phyloP scores from a whole-genome alignment of 1,284 basidiomycete species.

The Termitomyces sp. region DNA sequence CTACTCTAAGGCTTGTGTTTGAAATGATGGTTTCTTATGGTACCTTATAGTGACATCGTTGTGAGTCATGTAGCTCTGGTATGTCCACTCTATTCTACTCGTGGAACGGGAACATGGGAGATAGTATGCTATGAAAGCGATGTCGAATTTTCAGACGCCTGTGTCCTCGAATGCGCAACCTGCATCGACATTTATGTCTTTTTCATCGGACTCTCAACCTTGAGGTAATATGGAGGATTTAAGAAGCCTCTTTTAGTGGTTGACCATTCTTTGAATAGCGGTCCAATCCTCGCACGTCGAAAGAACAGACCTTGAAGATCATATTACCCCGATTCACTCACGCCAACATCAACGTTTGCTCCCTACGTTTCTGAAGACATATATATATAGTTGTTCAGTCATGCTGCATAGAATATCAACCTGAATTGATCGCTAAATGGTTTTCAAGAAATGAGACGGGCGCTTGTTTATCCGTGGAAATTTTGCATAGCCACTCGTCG shows the following conservation, averaged over 20 bases:
- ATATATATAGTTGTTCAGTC: background rate
- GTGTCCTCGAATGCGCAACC: background rate
- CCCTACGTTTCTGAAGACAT: background rate
- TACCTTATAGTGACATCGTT: too few species aligned
- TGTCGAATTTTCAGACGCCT: background rate
- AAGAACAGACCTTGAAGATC: background rate
- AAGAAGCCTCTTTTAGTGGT: background rate
- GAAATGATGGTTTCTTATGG: background rate
- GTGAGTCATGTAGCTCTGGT: too few species aligned
- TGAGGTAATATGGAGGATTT: background rate
- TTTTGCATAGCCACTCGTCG: slow-evolving; percentile 17
- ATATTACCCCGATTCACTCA: background rate
- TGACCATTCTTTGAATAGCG: background rate
- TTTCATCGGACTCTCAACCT: background rate
- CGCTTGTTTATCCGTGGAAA: slow-evolving; percentile 1
- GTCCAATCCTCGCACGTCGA: background rate
- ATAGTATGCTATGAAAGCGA: too few species aligned
- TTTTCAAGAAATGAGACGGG: background rate
- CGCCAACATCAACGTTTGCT: background rate
- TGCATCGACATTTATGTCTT: background rate
- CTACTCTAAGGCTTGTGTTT: background rate
- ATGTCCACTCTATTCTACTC: background rate
- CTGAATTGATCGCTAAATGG: background rate
- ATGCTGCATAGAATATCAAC: background rate
- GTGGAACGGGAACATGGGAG: background rate